A percentile compares a stretch with the other conserved stretches of the same genome.
Conservation (phyloP, 2,329 filamentous ascomycete genomes). For the Aspergillus fumigatiaffinis region DNA sequence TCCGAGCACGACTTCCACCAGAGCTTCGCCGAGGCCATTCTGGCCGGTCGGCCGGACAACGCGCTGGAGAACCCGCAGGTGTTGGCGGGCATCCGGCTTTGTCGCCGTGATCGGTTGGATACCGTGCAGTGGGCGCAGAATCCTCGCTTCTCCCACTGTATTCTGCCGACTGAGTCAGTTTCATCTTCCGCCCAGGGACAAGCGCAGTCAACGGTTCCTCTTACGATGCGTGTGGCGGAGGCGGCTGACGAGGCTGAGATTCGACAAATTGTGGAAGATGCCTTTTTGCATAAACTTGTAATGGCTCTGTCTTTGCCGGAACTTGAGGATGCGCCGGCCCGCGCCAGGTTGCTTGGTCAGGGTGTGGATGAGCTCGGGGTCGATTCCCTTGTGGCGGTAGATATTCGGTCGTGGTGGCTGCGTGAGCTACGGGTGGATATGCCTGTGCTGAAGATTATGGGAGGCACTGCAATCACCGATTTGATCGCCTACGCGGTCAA, state of each 20-base stretch:
- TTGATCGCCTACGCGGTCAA: slow-evolving; percentile 17
- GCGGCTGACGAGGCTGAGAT: not conserved
- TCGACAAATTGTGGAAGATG: not conserved
- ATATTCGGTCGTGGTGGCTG: slow-evolving; percentile 47
- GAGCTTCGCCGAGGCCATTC: slow-evolving; percentile 28
- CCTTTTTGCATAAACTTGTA: no score
- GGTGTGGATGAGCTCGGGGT: slow-evolving; percentile 22
- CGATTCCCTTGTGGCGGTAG: slow-evolving; percentile 38
- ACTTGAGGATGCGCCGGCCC: no score
- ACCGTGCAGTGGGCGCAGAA: not conserved
- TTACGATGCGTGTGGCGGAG: not conserved
- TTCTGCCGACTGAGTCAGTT: not conserved
- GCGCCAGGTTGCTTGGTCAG: not conserved
- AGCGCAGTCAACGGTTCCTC: not conserved
- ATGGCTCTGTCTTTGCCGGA: no score
- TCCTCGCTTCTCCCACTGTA: not conserved
- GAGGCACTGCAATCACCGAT: slow-evolving; percentile 19
- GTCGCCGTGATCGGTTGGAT: not conserved
- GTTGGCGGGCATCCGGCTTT: slow-evolving; percentile 2
- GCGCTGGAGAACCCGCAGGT: not conserved
- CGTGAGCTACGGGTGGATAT: slow-evolving; percentile 45
- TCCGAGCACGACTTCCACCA: slow-evolving; percentile 31
- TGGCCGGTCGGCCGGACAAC: slow-evolving; percentile 17
- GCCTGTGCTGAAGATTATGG: slow-evolving; percentile 46
- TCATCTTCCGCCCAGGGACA: not conserved